These are phyloP conservation scores for Verticillium dahliae DNA, from an alignment of 2,329 filamentous ascomycete genomes.

Conservation along the genomic window DNA sequence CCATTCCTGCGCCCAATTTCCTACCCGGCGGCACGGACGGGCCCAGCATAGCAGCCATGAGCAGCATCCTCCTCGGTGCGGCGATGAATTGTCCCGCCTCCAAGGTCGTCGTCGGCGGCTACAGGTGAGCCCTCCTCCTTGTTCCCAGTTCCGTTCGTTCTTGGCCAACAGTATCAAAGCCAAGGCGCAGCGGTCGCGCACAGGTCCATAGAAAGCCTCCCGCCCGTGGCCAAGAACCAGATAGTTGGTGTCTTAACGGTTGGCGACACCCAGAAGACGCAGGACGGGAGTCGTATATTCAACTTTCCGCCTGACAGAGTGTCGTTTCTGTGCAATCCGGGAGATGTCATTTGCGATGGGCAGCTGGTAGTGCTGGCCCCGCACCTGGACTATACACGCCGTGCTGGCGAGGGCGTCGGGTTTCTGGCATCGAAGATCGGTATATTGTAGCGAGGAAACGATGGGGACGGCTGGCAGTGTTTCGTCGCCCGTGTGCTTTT, in stretches of 20 bases:
- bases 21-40: slow-evolving; percentile 21
- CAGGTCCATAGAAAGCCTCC: slow-evolving; percentile 15
- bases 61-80: slow-evolving; percentile 23
- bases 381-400: slow-evolving; percentile 28
- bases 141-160: too few relatives aligned
- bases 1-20: slow-evolving; percentile 22
- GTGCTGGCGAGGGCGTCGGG: slow-evolving; percentile 21
- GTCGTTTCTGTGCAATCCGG: slow-evolving; percentile 30
- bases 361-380: slow-evolving; percentile 23
- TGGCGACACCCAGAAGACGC: slow-evolving; percentile 15
- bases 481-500: too few relatives aligned
- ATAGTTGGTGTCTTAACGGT: slow-evolving; percentile 15
- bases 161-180: slow-evolving; percentile 11
- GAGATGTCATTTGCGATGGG: slow-evolving; percentile 28
- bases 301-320: slow-evolving; percentile 26
- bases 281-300: slow-evolving; percentile 26
- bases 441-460: too few relatives aligned
- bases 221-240: slow-evolving; percentile 8
- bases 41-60: slow-evolving; percentile 22
- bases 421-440: slow-evolving; percentile 16
- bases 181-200: slow-evolving; percentile 22
- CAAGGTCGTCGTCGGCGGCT: slow-evolving; percentile 27
- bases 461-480: too few relatives aligned
- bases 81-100: slow-evolving; percentile 26
- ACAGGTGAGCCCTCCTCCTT: slow-evolving; percentile 15